A percentile compares a stretch with the other conserved stretches of the same genome.
Conservation (phyloP, 2,329 filamentous ascomycete species). For the Diaporthe sp. region DNA sequence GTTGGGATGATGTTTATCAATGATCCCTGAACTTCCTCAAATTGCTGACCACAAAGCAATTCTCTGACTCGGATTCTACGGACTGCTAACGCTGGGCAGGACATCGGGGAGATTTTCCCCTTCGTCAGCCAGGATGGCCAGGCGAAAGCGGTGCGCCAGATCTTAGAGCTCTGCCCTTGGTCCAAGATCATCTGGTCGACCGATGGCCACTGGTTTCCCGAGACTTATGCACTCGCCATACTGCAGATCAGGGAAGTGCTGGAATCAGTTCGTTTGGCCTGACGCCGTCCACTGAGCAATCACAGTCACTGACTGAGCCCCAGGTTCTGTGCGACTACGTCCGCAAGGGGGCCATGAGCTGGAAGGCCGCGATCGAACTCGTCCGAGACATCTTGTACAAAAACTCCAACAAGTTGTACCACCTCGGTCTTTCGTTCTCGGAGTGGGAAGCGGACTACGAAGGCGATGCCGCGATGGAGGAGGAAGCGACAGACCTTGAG, state of each 20-base stretch:
- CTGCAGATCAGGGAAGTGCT: conserved; percentile 79
- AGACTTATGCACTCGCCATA: conserved; percentile 81
- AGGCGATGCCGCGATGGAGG: conserved; percentile 28
- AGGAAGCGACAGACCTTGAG: conserved; percentile 49
- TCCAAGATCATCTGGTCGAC: conserved; percentile 85
- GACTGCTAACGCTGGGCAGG: conserved; percentile 47
- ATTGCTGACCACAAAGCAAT: not conserved
- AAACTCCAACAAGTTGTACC: conserved; percentile 83
- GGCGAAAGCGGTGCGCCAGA: conserved; percentile 76
- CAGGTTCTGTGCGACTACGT: conserved; percentile 78
- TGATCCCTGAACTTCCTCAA: not conserved
- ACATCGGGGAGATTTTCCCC: conserved; percentile 87
- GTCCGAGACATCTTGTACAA: conserved; percentile 79
- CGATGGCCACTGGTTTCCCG: conserved; percentile 83
- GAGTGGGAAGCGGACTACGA: conserved; percentile 46
- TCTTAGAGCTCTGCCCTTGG: conserved; percentile 80
- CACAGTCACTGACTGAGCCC: conserved; percentile 28
- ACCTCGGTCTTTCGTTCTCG: conserved; percentile 63
- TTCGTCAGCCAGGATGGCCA: conserved; percentile 83
- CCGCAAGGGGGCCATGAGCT: conserved; percentile 70
- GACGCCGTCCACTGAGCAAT: not conserved
- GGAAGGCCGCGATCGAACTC: conserved; percentile 72
- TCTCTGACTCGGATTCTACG: not conserved
- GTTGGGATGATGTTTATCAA: not conserved
- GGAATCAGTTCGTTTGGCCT: conserved; percentile 64